A percentile compares a stretch with the other conserved stretches of the same genome.
These are phyloP conservation scores for Cylindrotheca fusiformis DNA, from an alignment of 108 stramenopile genomes.

Conservation along the genomic window DNA sequence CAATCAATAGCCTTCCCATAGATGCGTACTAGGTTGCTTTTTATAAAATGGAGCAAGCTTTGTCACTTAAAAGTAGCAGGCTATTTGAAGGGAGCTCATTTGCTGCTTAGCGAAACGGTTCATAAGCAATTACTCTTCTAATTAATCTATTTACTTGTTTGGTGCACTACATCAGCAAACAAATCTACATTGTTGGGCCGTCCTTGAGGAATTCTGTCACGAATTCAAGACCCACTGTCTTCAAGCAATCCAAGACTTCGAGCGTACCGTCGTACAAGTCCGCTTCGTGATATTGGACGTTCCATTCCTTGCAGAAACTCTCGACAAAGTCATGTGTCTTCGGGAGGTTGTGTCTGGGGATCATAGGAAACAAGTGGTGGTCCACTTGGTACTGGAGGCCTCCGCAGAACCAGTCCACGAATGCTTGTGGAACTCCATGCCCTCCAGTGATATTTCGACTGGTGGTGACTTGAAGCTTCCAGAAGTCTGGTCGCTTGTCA, in stretches of 20 bases:
- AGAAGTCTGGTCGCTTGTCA: constrained; percentile 94
- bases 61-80: no score
- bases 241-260: constrained; percentile 79
- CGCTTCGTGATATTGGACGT: constrained; percentile 91
- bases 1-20: no score
- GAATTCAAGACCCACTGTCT: constrained; percentile 76
- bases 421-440: constrained; percentile 89
- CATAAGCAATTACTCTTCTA: no score
- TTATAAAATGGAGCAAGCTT: no score
- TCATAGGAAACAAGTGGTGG: constrained; percentile 98
- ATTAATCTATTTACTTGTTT: no score
- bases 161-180: no score
- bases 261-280: constrained; percentile 75
- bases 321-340: constrained; percentile 89
- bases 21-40: no score
- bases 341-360: constrained; percentile 93
- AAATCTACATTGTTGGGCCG: constrained; percentile 89
- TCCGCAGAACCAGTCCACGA: constrained; percentile 99
- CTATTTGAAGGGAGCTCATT: no score
- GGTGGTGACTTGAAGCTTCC: constrained; percentile 98
- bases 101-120: no score
- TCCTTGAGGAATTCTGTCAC: constrained; percentile 77
- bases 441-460: constrained; percentile 96
- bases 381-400: constrained; percentile 99
- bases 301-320: constrained; percentile 97